These are phyloP conservation scores for Chaetomium sp. DNA, from an alignment of 2,329 filamentous ascomycete species.

Conservation along the genomic window DNA sequence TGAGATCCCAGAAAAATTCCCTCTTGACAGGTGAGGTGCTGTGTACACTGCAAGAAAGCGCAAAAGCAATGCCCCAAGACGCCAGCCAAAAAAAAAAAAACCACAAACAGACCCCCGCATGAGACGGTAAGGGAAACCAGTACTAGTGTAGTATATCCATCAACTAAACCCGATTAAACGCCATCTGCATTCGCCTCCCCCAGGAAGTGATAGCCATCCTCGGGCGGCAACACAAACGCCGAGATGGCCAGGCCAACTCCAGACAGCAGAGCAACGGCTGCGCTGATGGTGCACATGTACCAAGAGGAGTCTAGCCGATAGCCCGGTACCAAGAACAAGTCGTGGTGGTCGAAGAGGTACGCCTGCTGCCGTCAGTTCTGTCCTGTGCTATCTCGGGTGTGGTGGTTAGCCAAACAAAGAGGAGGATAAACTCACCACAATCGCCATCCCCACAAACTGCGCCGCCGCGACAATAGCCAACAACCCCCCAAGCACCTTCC, in stretches of 20 bases:
- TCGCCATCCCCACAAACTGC: constrained; percentile 69
- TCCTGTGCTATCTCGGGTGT: neutral
- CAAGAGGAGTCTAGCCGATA: constrained; percentile 78
- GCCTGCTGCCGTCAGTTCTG: constrained; percentile 45
- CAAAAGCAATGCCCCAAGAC: neutral
- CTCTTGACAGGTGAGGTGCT: too few relatives aligned
- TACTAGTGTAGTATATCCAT: too few relatives aligned
- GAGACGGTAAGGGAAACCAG: neutral
- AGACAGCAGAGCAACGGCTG: constrained; percentile 44
- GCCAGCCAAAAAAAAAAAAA: too few relatives aligned
- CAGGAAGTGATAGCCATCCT: constrained; percentile 81
- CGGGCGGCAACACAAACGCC: constrained; percentile 64
- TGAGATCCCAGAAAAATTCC: too few relatives aligned
- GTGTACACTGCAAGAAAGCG: too few relatives aligned
- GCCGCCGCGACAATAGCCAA: constrained; percentile 59
- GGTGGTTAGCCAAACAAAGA: neutral
- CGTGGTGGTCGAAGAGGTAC: constrained; percentile 76
- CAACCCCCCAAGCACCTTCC: constrained; percentile 66
- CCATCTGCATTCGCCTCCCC: constrained; percentile 28
- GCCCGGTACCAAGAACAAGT: constrained; percentile 70
- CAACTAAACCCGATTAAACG: neutral
- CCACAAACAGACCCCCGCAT: neutral
- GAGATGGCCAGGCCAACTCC: constrained; percentile 58
- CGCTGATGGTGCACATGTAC: constrained; percentile 59
- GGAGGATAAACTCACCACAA: constrained; percentile 60